phyloP scores from a whole-genome alignment of 1,284 basidiomycete genomes.

The Mycena citricolor region DNA sequence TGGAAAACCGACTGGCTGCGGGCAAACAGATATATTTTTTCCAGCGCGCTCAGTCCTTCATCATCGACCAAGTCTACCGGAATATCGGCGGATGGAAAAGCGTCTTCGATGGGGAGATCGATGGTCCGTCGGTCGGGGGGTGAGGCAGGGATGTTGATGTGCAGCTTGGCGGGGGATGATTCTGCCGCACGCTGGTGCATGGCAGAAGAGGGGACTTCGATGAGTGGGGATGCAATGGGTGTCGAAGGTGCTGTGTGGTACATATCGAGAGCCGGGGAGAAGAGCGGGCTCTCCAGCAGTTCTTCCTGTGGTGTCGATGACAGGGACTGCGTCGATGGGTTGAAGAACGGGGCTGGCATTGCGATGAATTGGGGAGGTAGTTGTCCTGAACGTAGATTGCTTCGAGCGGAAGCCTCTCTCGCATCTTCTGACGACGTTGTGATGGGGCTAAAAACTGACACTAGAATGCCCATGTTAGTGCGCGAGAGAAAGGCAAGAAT shows the following conservation, averaged over 20 bases:
- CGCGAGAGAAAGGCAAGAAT: conserved; percentile 1
- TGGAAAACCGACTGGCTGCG: conserved; percentile 86
- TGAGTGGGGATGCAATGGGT: conserved; percentile 22
- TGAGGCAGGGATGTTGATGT: conserved; percentile 19
- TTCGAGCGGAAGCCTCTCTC: conserved; percentile 4
- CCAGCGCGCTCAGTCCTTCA: conserved; percentile 80
- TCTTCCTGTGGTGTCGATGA: conserved; percentile 10
- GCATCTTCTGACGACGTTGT: conserved; percentile 6
- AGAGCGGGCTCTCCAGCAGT: conserved; percentile 18
- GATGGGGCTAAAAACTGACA: conserved; percentile 11
- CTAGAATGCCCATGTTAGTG: conserved; percentile 20
- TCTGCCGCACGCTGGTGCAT: conserved; percentile 8
- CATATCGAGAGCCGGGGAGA: conserved; percentile 20
- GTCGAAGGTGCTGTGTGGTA: conserved; percentile 23
- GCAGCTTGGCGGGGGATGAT: conserved; percentile 18
- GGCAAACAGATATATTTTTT: conserved; percentile 93
- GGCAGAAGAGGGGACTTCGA: conserved; percentile 17
- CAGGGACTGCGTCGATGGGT: conserved; percentile 16
- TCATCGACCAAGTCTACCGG: conserved; percentile 62
- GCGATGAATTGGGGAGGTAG: conserved; percentile 26
- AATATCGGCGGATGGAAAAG: conserved; percentile 40
- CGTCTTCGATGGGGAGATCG: conserved; percentile 35
- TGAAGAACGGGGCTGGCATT: conserved; percentile 27
- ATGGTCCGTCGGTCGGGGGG: conserved; percentile 1
- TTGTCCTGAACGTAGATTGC: conserved; percentile 23